Evolutionary conservation across 2,329 filamentous ascomycete genomes (phyloP).

Genomic region (Cercospora canescens): DNA sequence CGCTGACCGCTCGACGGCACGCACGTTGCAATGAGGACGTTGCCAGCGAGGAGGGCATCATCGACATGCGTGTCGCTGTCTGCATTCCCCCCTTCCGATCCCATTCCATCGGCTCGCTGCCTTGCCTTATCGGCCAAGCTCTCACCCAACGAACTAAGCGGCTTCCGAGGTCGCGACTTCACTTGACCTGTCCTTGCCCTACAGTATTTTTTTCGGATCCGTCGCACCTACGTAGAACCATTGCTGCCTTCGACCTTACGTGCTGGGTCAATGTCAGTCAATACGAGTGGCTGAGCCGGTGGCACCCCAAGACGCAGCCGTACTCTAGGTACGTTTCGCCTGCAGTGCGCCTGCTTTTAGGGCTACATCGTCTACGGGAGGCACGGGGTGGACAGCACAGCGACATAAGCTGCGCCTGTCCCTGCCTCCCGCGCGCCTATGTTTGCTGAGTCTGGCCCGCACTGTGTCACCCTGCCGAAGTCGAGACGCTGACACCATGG

Average conservation of each 20-base stretch:
- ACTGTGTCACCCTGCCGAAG: neutral
- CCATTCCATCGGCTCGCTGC: neutral
- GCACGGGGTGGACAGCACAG: slow-evolving; percentile 4
- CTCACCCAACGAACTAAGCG: neutral
- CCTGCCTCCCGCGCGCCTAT: neutral
- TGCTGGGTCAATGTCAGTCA: slow-evolving; percentile 8
- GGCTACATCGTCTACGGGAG: neutral
- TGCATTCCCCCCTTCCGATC: neutral
- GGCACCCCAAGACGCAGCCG: slow-evolving; percentile 13
- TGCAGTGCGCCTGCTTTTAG: slow-evolving; percentile 9
- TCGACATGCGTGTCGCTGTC: neutral
- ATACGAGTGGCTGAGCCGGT: slow-evolving; percentile 12
- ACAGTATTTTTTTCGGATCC: neutral
- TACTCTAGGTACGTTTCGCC: slow-evolving; percentile 16
- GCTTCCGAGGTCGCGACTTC: neutral
- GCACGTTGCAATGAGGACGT: too few species aligned
- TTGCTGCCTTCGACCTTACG: neutral
- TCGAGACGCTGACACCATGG: slow-evolving; percentile 20
- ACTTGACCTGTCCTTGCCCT: neutral
- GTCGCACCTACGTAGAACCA: neutral
- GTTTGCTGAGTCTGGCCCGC: neutral
- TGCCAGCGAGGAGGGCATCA: too few species aligned
- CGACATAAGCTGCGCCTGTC: slow-evolving; percentile 8
- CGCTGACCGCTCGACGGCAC: neutral
- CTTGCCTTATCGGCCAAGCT: neutral